Evolutionary conservation across 441 rosid genomes (phyloP).

Genomic region (Rhodomyrtus psidioides): DNA sequence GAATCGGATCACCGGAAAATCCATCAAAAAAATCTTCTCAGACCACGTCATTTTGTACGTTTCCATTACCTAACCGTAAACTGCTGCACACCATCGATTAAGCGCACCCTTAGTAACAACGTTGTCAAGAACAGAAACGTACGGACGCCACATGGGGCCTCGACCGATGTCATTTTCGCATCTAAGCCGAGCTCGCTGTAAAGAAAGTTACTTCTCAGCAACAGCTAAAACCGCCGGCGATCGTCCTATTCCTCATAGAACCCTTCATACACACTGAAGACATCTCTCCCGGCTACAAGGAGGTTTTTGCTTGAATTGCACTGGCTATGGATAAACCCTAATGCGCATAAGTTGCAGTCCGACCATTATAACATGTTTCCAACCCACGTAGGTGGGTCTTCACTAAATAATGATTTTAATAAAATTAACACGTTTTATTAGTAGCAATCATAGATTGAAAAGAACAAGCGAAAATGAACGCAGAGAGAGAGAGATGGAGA

Average conservation of each 20-base stretch:
- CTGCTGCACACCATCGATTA: neutral
- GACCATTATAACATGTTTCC: neutral
- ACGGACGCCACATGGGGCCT: neutral
- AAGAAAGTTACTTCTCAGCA: neutral
- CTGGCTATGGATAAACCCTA: neutral
- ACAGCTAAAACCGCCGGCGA: neutral
- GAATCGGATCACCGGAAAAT: neutral
- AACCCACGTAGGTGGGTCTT: neutral
- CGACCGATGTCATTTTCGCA: neutral
- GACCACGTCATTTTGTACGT: neutral
- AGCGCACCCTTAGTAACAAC: neutral
- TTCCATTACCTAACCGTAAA: neutral
- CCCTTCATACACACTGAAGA: neutral
- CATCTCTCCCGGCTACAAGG: neutral
- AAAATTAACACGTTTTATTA: too few relatives aligned
- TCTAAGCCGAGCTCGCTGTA: neutral
- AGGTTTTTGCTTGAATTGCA: neutral
- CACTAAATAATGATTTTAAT: too few relatives aligned
- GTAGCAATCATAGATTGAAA: neutral
- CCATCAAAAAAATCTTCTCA: neutral
- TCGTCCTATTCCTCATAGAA: neutral
- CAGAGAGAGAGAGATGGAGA: neutral
- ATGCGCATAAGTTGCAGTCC: neutral
- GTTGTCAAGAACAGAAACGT: neutral
- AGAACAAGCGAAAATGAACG: neutral